Evolutionary conservation across 495 filamentous ascomycete species (phyloP), one percentile per base, ranked within the genome.

Genomic region (Cryomyces minteri): DNA sequence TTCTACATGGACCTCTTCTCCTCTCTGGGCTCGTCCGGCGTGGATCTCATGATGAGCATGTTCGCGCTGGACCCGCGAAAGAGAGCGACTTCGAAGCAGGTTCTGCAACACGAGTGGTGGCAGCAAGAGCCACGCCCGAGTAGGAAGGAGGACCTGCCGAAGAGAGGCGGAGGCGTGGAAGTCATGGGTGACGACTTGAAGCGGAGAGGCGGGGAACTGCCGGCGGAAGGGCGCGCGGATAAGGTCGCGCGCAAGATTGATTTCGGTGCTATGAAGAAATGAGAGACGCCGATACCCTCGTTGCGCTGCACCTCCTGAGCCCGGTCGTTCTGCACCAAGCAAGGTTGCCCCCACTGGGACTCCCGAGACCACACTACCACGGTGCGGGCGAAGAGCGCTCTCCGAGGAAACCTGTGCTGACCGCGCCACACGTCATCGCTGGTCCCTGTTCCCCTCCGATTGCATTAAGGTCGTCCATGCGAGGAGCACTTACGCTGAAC

Each of bases 31-130:
- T 61, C 73, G 30, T 76, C 82, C 46, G 92, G 90, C 34, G 82
- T 86, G 18, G 86, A 95, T 58, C 60, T 96, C 50, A 61, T 99
- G 49, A 80, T 87, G 70, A 74, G 73, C 42, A 96, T 93, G 73
- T 68, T 94, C 44, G 67, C 68, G 6, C 68, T 96, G 41, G 86
- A 99, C 61, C 92, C 92, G 30, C 71, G 77, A 52, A 87, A 82
- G 58, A 68, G 92, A 34, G 74, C 79, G 44, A 85, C 79, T 1
- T 82, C 86, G 1, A 62, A 72, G 34, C 70, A 84, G 53, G 76
- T 84, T 47, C 67, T 99, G 37, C 69, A 79, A 58, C 87, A 95
- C 61, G 64, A 67, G 44, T 99, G 86, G 82, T 99, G 90, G 82
- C 67, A 68, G 8, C 76, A 66, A 28, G 81, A 92, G 11, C 92